Conservation (phyloP, 1,139 yeast species). For the Blastobotrys elegans region DNA sequence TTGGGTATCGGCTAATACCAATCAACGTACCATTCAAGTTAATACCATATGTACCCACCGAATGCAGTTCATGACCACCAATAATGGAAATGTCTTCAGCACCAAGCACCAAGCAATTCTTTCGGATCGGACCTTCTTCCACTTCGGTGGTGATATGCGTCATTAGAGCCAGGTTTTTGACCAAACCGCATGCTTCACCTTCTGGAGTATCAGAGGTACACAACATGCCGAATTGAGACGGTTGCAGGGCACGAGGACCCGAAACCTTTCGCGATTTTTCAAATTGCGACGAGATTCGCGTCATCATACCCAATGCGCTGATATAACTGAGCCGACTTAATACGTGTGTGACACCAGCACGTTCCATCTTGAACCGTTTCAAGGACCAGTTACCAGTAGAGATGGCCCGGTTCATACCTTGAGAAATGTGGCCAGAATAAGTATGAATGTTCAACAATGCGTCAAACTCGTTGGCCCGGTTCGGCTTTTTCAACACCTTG, state of each 20-base stretch:
- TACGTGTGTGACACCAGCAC: slow-evolving; percentile 99
- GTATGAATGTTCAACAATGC: slow-evolving; percentile 84
- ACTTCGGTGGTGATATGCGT: slow-evolving; percentile 98
- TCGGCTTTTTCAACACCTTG: slow-evolving; percentile 87
- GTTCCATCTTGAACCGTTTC: slow-evolving; percentile 98
- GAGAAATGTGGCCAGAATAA: slow-evolving; percentile 87
- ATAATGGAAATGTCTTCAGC: slow-evolving; percentile 79
- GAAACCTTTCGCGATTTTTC: slow-evolving; percentile 97
- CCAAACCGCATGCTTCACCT: slow-evolving; percentile 99
- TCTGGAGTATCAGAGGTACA: slow-evolving; percentile 99
- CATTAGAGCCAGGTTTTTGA: slow-evolving; percentile 93
- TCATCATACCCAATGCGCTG: slow-evolving; percentile 98
- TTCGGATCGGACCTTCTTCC: slow-evolving; percentile 83
- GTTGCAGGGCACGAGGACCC: slow-evolving; percentile 98
- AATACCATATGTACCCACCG: slow-evolving; percentile 73
- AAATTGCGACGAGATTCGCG: slow-evolving; percentile 96
- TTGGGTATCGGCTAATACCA: slow-evolving; percentile 85
- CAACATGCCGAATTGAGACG: slow-evolving; percentile 98
- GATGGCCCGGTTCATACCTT: slow-evolving; percentile 92
- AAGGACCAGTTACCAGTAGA: slow-evolving; percentile 99
- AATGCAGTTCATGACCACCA: slow-evolving; percentile 80
- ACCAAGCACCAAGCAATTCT: slow-evolving; percentile 75
- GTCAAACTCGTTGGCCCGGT: slow-evolving; percentile 92
- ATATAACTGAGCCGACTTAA: slow-evolving; percentile 85
- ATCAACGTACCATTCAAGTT: slow-evolving; percentile 89